phyloP scores from a whole-genome alignment of 306 rosid genomes.

The Notholithocarpus densiflorus region DNA sequence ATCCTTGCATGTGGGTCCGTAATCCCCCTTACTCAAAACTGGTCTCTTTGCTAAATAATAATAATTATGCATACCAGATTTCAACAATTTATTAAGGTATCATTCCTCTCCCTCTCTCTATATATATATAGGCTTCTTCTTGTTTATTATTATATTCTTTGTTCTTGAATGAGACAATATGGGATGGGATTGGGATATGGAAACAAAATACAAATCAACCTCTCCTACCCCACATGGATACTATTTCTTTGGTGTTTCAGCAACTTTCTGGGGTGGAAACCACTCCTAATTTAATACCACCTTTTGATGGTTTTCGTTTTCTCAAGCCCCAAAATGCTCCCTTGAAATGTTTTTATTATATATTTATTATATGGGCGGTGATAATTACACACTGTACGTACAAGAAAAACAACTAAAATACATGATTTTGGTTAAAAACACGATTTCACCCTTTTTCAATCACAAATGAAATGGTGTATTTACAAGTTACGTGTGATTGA shows the following conservation, averaged over 20 bases:
- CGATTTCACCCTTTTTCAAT: too few relatives aligned
- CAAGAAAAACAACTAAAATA: rapidly evolving
- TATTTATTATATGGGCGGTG: rapidly evolving
- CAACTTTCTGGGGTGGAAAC: conserved; percentile 29
- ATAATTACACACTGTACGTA: too few relatives aligned
- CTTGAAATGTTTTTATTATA: not conserved
- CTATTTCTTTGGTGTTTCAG: conserved; percentile 12
- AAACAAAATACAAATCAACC: not conserved
- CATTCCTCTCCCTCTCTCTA: not conserved
- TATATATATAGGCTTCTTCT: not conserved
- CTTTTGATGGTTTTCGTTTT: not conserved
- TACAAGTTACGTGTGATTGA: rapidly evolving
- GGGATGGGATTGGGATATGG: conserved; percentile 19
- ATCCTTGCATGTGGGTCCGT: conserved; percentile 7
- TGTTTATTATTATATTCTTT: not conserved
- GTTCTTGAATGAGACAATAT: conserved; percentile 18
- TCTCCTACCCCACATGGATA: conserved; percentile 23
- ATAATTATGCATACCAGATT: not conserved
- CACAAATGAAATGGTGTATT: too few relatives aligned
- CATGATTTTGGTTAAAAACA: too few relatives aligned
- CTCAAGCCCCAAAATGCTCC: not conserved
- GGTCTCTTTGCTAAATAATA: not conserved
- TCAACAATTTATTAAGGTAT: not conserved
- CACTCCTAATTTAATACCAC: conserved; percentile 24
- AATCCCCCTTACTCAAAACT: not conserved